Conservation (phyloP, 2,329 filamentous ascomycete genomes). For the Alternaria atra region DNA sequence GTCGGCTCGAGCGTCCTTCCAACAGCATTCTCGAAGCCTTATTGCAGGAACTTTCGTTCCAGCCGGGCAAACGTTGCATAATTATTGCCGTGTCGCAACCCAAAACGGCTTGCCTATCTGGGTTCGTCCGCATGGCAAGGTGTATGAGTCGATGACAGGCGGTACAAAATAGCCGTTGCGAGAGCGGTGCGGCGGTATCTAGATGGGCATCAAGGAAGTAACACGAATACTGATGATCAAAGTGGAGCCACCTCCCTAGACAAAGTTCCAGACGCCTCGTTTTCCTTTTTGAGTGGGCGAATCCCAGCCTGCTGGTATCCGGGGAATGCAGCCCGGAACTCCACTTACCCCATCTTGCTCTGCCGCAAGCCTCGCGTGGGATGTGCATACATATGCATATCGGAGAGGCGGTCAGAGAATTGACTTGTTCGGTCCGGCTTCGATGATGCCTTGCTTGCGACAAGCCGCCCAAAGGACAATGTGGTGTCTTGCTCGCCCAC, state of each 20-base stretch:
- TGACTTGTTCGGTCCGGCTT: slow-evolving; percentile 19
- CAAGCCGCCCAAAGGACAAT: slow-evolving; percentile 14
- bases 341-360: slow-evolving; percentile 32
- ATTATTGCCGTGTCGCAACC: slow-evolving; percentile 15
- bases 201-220: slow-evolving; percentile 3
- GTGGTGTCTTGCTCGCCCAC: slow-evolving; percentile 19
- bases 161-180: not conserved
- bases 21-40: slow-evolving; percentile 36
- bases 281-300: slow-evolving; percentile 18
- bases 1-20: slow-evolving; percentile 44
- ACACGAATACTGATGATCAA: slow-evolving; percentile 20
- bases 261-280: slow-evolving; percentile 28
- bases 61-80: slow-evolving; percentile 12
- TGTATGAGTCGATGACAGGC: slow-evolving; percentile 8
- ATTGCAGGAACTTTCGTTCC: slow-evolving; percentile 20
- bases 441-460: slow-evolving; percentile 20
- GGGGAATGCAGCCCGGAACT: slow-evolving; percentile 36
- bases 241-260: slow-evolving; percentile 11
- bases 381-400: slow-evolving; percentile 22
- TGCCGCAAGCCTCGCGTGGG: slow-evolving; percentile 37
- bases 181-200: not conserved
- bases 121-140: slow-evolving; percentile 1
- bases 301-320: slow-evolving; percentile 31
- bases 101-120: slow-evolving; percentile 11
- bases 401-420: slow-evolving; percentile 38